Base-by-base conservation (phyloP, 2,329 filamentous ascomycete species). In the Periconia digitata region DNA sequence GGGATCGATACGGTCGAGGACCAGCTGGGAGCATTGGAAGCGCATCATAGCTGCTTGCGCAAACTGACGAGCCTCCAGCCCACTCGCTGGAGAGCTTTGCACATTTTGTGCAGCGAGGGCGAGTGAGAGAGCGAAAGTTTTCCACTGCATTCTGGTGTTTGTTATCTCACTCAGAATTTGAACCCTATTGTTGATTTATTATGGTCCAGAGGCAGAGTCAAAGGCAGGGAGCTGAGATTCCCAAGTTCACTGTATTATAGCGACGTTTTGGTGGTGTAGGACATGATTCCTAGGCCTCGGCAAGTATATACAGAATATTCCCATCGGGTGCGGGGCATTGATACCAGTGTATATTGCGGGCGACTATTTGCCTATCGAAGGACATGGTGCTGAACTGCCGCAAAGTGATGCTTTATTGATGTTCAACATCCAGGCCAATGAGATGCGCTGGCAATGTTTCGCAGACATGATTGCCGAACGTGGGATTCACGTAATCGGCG, bases 31-130 rank as follows among this genome's bases (percentile, higher is more conserved):
- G 48, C 57, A 60, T 34, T 58, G 53, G 24, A 60, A 60, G 16
- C 57, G 53, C 54, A 66, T 53, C 62, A 66, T 64, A 15, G 60
- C 51, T 8, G 60, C 54, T 27, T 58, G 53, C 6, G 60, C 56
- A 37, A 60, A 63, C 34, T 63, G 60, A 20, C 60, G 50, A 16
- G 55, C 53, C 53, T 53, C 54, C 39, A 65, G 55, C 32, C 45
- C 50, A 36, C 54, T 45, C 3, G 52, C 36, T 6, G 59, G 46
- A 21, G 27, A 54, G 8, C 58, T 57, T 12, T 43, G 16, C n/a
- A 38, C 61, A 54, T 60, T 37, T 17, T 58, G 58, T 36, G 51
- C 51, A 3, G 54, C 49, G 32, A 59, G 50, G 36, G 56, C 53
- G 21, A 63, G 46, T 17, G 49, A 37, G 7, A 62, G 48, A 12